Percentiles rank a stretch among this genome's conserved stretches.
Evolutionary conservation across 2,329 filamentous ascomycete genomes (phyloP).

Genomic region (Aspergillus fischeri): DNA sequence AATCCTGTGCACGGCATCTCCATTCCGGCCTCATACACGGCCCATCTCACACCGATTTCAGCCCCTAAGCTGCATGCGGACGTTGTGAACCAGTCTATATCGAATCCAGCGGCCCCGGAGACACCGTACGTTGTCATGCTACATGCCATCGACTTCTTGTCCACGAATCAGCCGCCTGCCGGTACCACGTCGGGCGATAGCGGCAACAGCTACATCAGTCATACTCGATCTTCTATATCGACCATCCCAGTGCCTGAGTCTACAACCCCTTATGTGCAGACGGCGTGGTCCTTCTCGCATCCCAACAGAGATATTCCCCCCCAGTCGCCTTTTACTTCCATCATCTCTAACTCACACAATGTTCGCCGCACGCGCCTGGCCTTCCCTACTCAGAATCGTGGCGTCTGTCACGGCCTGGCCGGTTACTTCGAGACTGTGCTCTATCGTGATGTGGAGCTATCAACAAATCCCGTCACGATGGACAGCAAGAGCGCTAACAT

Average conservation of each 20-base stretch:
- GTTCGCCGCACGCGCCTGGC: slow-evolving; percentile 70
- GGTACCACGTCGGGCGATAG: slow-evolving; percentile 9
- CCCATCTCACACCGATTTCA: slow-evolving; percentile 86
- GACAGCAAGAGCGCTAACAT: slow-evolving; percentile 91
- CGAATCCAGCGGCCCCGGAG: slow-evolving; percentile 71
- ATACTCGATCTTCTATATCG: slow-evolving; percentile 23
- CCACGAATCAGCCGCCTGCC: slow-evolving; percentile 54
- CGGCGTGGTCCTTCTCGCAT: slow-evolving; percentile 44
- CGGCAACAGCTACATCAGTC: slow-evolving; percentile 17
- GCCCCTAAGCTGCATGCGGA: slow-evolving; percentile 83
- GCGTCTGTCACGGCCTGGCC: slow-evolving; percentile 83
- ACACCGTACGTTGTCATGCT: slow-evolving; percentile 94
- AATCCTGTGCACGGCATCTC: slow-evolving; percentile 77
- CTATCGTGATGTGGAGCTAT: slow-evolving; percentile 80
- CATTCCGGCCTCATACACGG: slow-evolving; percentile 89
- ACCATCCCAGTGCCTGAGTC: slow-evolving; percentile 30
- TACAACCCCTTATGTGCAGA: slow-evolving; percentile 36
- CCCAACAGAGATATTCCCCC: slow-evolving; percentile 37
- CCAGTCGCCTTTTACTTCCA: slow-evolving; percentile 28
- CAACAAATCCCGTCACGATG: slow-evolving; percentile 88
- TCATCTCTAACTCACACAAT: slow-evolving; percentile 86
- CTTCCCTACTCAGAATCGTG: slow-evolving; percentile 73
- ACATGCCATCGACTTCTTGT: slow-evolving; percentile 82
- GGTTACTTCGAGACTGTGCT: slow-evolving; percentile 98
- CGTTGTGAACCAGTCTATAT: slow-evolving; percentile 59